A percentile compares a stretch with the other conserved stretches of the same genome.
phyloP scores from a whole-genome alignment of 75 land plant genomes.

The Pinus albicaulis region DNA sequence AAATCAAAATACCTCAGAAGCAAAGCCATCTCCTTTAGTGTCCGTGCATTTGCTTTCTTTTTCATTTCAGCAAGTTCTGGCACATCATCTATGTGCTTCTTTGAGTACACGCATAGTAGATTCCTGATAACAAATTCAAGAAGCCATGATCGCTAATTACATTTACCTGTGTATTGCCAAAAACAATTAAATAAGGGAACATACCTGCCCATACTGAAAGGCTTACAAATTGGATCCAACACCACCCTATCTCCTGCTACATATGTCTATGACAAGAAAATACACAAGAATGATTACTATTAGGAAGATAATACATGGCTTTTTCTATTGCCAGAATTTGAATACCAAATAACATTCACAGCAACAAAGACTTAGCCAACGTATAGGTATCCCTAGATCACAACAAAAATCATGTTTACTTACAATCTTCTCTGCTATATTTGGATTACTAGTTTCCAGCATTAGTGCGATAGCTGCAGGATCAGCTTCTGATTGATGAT shows the following conservation, averaged over 20 bases:
- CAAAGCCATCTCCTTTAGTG: constrained; percentile 78
- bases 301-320: neutral
- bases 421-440: constrained; percentile 84
- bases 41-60: constrained; percentile 71
- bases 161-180: neutral
- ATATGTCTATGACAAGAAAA: constrained; percentile 46
- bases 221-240: constrained; percentile 93
- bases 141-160: constrained; percentile 6
- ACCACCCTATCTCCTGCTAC: constrained; percentile 96
- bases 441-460: constrained; percentile 65
- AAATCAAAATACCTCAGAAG: constrained; percentile 62
- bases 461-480: constrained; percentile 90
- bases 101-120: constrained; percentile 93
- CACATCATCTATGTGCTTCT: constrained; percentile 84
- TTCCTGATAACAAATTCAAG: constrained; percentile 47
- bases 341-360: neutral
- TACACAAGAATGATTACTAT: constrained; percentile 1
- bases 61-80: constrained; percentile 93
- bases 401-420: constrained; percentile 3
- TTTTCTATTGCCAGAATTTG: neutral
- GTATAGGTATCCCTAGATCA: neutral
- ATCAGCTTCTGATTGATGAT: constrained; percentile 99
- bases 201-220: constrained; percentile 99
- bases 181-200: neutral
- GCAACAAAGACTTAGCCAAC: neutral